Base-by-base conservation (phyloP, 306 rosid genomes). In the Luffa acutangula region DNA sequence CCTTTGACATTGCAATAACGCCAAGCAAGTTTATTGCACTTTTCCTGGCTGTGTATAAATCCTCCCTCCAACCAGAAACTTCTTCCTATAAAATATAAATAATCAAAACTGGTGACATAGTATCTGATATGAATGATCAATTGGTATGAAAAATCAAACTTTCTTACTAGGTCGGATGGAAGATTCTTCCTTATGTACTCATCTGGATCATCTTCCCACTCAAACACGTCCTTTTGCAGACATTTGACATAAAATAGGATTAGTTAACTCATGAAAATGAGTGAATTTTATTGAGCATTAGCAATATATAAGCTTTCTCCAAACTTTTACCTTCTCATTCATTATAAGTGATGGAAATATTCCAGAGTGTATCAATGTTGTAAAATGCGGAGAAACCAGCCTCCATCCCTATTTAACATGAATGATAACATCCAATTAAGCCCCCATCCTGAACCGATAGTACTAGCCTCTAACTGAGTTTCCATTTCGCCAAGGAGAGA, bases 201-300 rank as follows among this genome's bases (percentile, higher is more conserved):
- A 75, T 93, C 98, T 59, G 92, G 86, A 76, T 93, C 98, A 83
- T 93, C 97, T 87, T 91, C 98, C 98, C 98, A 93, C 88, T 93
- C 98, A 20, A 84, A 58, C 49, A 86, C 57, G 84, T 93, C 98
- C 98, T 93, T 76, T 57, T 62, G 43, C 65, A 78, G 53, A 71
- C 79, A 64, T 81, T 87, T 83, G 81, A 58, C 85, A 84, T 31
- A 57, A 65, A 79, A 69, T 36, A 73, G 4, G 11, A 14, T 46
- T 45, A 66, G 77, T 54, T 79, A 75, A 78, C 81, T 75, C 34
- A n/a, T 49, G 11, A 45, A 9, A 72, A 72, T 31, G 25, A 51
- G 31, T 15, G 15, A 18, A 70, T 42, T 18, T 66, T 45, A 15
- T 13, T 31, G 42, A 74, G 60, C 43, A 74, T 25, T 12, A 74